phyloP scores from a whole-genome alignment of 1,284 basidiomycete species.

The Farysia itapuensis region DNA sequence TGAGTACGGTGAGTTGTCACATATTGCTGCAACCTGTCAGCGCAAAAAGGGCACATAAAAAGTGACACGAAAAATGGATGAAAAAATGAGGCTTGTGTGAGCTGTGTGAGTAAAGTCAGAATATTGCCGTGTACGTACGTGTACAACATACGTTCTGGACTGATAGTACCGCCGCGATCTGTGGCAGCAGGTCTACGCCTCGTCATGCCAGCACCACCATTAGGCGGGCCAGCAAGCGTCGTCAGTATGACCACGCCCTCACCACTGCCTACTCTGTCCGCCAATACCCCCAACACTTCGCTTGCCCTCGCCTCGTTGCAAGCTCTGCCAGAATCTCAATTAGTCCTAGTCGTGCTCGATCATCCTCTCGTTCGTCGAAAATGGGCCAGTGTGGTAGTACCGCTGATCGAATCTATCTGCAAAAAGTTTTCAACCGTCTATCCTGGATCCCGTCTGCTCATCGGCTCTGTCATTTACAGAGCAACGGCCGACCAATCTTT shows the following conservation, averaged over 20 bases:
- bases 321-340: conserved; percentile 26
- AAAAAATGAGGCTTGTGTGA: too few relatives aligned
- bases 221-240: conserved; percentile 7
- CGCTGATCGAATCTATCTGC: conserved; percentile 18
- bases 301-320: conserved; percentile 21
- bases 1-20: too few relatives aligned
- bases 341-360: conserved; percentile 27
- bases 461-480: conserved; percentile 27
- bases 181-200: too few relatives aligned
- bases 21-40: too few relatives aligned
- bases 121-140: too few relatives aligned
- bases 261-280: conserved; percentile 22
- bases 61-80: too few relatives aligned
- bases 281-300: conserved; percentile 15
- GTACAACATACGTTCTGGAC: too few relatives aligned
- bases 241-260: conserved; percentile 20
- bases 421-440: conserved; percentile 20
- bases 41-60: too few relatives aligned
- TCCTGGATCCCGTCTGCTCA: conserved; percentile 22
- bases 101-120: too few relatives aligned
- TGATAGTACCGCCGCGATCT: too few relatives aligned
- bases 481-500: conserved; percentile 19
- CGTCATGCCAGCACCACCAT: conserved; percentile 32
- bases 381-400: conserved; percentile 24
- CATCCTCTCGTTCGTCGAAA: conserved; percentile 20